Conservation (phyloP, 1,284 basidiomycete genomes). For the Phaffia rhodozyma region DNA sequence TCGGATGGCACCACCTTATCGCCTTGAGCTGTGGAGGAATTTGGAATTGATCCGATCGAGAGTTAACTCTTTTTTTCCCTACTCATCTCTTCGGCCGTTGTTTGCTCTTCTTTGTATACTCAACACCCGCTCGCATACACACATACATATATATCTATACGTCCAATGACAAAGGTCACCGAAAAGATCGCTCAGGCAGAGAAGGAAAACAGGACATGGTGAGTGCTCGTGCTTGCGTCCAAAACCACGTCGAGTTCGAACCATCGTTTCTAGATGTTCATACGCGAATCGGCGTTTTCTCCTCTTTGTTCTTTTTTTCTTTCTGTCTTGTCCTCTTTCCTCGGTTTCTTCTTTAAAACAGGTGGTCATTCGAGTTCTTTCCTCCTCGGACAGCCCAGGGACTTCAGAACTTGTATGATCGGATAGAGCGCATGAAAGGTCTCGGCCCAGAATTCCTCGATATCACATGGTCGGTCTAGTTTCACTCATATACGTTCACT, state of each 20-base stretch:
- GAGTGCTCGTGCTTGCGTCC: neutral
- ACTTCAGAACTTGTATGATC: slow-evolving; percentile 67
- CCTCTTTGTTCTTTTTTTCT: neutral
- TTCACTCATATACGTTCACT: neutral
- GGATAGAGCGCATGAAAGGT: slow-evolving; percentile 93
- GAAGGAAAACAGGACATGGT: slow-evolving; percentile 65
- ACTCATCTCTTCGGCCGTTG: neutral
- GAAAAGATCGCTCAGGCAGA: slow-evolving; percentile 73
- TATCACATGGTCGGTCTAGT: slow-evolving; percentile 68
- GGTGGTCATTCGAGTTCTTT: slow-evolving; percentile 95
- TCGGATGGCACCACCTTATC: no score
- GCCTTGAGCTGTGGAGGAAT: neutral
- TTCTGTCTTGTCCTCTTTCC: neutral
- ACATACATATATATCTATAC: neutral
- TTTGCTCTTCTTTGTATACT: neutral
- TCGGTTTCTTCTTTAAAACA: neutral
- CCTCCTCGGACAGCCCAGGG: slow-evolving; percentile 88
- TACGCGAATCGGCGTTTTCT: neutral
- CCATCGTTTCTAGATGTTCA: neutral
- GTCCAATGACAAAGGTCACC: slow-evolving; percentile 67
- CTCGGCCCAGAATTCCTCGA: slow-evolving; percentile 96
- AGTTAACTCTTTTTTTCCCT: neutral
- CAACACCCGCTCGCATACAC: neutral
- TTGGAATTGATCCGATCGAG: neutral
- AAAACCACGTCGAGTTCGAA: neutral